Evolutionary conservation across 495 filamentous ascomycete genomes (phyloP).

Genomic region (Endocarpon pusillum): DNA sequence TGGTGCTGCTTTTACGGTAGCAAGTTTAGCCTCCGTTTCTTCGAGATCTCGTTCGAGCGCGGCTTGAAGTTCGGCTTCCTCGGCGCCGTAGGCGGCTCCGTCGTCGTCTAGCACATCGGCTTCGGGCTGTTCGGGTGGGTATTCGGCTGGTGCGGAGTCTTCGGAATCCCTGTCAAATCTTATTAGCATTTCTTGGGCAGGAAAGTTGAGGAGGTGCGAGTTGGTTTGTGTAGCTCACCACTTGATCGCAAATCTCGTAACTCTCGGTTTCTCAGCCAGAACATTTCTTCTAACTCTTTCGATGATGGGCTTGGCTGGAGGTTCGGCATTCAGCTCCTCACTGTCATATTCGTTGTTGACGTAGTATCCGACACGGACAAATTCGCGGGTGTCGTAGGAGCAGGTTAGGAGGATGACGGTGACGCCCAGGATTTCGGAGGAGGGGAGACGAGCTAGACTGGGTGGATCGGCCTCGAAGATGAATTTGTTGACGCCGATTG

Average conservation of each 20-base stretch:
- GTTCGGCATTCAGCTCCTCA: conserved; percentile 72
- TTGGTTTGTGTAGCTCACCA: conserved; percentile 45
- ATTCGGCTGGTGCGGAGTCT: conserved; percentile 87
- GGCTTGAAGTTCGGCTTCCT: conserved; percentile 39
- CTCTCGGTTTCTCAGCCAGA: conserved; percentile 89
- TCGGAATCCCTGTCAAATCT: conserved; percentile 63
- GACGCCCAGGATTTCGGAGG: conserved; percentile 87
- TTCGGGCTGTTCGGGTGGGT: conserved; percentile 92
- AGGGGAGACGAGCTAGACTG: conserved; percentile 72
- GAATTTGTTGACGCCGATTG: conserved; percentile 95
- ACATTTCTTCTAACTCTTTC: conserved; percentile 85
- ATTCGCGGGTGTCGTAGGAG: conserved; percentile 89
- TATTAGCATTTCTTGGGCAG: conserved; percentile 3
- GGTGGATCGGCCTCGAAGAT: conserved; percentile 91
- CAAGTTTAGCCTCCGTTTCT: conserved; percentile 29
- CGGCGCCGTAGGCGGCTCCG: conserved; percentile 68
- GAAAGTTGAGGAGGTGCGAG: not conserved
- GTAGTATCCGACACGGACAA: conserved; percentile 97
- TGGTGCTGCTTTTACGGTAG: conserved; percentile 33
- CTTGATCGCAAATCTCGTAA: conserved; percentile 97
- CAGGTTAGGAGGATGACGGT: conserved; percentile 94
- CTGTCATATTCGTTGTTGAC: conserved; percentile 97
- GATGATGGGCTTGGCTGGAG: conserved; percentile 77
- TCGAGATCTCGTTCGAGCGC: conserved; percentile 40
- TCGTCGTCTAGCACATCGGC: conserved; percentile 77